Evolutionary conservation across 192 early-diverging fungal species (phyloP).

Genomic region (Bifiguratus adelaidae): DNA sequence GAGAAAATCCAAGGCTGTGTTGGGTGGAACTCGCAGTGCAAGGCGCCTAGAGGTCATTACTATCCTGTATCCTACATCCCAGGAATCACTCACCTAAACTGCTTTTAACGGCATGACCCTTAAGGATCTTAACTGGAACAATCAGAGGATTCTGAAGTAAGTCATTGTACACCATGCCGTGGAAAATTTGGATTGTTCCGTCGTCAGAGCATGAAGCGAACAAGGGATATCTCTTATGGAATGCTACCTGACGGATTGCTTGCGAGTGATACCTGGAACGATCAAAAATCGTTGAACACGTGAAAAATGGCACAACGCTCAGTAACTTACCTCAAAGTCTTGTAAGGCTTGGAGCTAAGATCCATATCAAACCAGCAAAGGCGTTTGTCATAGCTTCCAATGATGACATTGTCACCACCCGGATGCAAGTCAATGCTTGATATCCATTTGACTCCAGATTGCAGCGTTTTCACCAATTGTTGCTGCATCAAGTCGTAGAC

Average conservation of each 20-base stretch:
- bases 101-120: conserved; percentile 49
- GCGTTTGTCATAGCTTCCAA: conserved; percentile 92
- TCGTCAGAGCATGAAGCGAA: conserved; percentile 93
- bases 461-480: conserved; percentile 72
- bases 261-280: conserved; percentile 62
- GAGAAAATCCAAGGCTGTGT: conserved; percentile 95
- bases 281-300: not conserved
- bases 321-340: conserved; percentile 59
- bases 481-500: conserved; percentile 92
- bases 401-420: conserved; percentile 88
- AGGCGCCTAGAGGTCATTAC: conserved; percentile 37
- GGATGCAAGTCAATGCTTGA: conserved; percentile 93
- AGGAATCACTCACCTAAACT: conserved; percentile 8
- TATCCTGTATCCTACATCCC: not conserved
- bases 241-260: conserved; percentile 83
- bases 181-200: conserved; percentile 90
- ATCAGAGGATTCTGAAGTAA: conserved; percentile 95
- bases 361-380: conserved; percentile 98
- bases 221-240: conserved; percentile 81
- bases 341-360: conserved; percentile 85
- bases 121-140: conserved; percentile 93
- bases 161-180: conserved; percentile 97
- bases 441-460: conserved; percentile 87
- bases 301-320: not conserved
- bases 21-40: conserved; percentile 89